Evolutionary conservation across 768 basidiomycete genomes (phyloP).

Genomic region (Pulveroboletus ravenelii): DNA sequence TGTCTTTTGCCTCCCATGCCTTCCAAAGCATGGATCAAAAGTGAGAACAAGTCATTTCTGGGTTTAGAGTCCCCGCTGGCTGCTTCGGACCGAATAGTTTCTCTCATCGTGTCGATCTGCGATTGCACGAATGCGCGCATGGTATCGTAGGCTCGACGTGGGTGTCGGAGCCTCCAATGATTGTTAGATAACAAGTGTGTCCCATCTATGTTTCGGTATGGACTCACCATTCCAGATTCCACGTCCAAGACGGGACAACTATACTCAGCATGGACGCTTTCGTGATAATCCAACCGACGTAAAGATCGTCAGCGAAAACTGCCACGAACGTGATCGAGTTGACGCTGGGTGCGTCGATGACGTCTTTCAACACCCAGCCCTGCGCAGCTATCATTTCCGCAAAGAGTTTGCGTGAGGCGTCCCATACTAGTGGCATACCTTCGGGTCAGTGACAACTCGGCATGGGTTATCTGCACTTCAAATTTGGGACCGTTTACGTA

Average conservation of each 20-base stretch:
- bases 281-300: conserved; percentile 18
- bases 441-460: background rate
- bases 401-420: conserved; percentile 8
- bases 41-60: conserved; percentile 12
- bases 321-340: background rate
- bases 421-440: conserved; percentile 17
- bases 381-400: conserved; percentile 10
- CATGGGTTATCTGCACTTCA: background rate
- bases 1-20: conserved; percentile 10
- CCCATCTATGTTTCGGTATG: background rate
- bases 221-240: conserved; percentile 14
- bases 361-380: conserved; percentile 9
- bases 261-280: conserved; percentile 1
- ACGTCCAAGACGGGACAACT: conserved; percentile 13
- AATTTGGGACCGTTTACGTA: conserved; percentile 1
- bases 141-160: conserved; percentile 16
- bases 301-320: conserved; percentile 16
- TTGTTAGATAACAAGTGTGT: background rate
- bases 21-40: conserved; percentile 16
- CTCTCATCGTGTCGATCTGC: conserved; percentile 6
- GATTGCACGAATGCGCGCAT: conserved; percentile 17
- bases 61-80: background rate
- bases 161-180: conserved; percentile 12
- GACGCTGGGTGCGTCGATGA: conserved; percentile 9
- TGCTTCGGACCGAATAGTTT: conserved; percentile 1